These are phyloP conservation scores for Monilinia fructicola DNA, from an alignment of 2,329 filamentous ascomycete species.

Conservation along the genomic window DNA sequence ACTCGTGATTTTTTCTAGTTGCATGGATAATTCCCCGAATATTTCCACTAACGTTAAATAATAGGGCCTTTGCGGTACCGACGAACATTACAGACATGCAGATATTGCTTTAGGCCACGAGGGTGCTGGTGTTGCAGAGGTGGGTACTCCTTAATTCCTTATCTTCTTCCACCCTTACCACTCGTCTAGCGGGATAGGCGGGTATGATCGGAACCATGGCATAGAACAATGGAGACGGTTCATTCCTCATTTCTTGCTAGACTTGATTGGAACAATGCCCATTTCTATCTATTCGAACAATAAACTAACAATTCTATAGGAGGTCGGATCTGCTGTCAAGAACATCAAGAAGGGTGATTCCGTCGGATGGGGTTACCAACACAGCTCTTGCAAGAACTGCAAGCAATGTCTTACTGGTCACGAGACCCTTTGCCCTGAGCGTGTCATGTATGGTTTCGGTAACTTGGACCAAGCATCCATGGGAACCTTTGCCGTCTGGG, in stretches of 20 bases:
- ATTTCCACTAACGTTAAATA: neutral
- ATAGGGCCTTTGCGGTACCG: slow-evolving; percentile 62
- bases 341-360: slow-evolving; percentile 47
- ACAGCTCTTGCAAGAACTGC: slow-evolving; percentile 47
- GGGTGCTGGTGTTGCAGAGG: slow-evolving; percentile 49
- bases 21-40: neutral
- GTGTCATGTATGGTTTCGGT: slow-evolving; percentile 45
- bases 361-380: slow-evolving; percentile 50
- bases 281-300: slow-evolving; percentile 8
- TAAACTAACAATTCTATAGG: slow-evolving; percentile 17
- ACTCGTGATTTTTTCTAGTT: neutral
- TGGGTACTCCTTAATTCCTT: slow-evolving; percentile 20
- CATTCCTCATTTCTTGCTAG: slow-evolving; percentile 16
- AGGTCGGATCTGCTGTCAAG: slow-evolving; percentile 45
- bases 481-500: slow-evolving; percentile 43
- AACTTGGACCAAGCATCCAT: slow-evolving; percentile 52
- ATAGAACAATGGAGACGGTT: neutral
- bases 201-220: neutral
- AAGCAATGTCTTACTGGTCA: slow-evolving; percentile 47
- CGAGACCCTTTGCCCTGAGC: slow-evolving; percentile 46
- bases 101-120: slow-evolving; percentile 52
- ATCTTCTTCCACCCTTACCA: neutral
- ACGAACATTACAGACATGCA: slow-evolving; percentile 43
- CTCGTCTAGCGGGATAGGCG: slow-evolving; percentile 16
- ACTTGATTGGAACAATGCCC: neutral